Evolutionary conservation across 495 filamentous ascomycete species (phyloP), one percentile per base, ranked within the genome.

Genomic region (Talaromyces stipitatus): DNA sequence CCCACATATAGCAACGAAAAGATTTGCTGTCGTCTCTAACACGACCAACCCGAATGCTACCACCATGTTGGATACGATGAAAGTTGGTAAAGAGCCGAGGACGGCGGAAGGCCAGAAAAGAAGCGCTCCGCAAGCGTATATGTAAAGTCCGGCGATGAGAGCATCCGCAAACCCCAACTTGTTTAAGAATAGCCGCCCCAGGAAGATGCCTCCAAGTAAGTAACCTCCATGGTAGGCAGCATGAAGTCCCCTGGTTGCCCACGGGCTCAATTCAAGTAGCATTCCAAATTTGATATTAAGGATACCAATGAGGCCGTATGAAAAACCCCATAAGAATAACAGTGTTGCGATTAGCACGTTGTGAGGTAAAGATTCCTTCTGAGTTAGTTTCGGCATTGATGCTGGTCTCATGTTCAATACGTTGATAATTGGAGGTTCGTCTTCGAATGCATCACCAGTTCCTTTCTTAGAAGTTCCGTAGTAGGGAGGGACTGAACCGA

Each of bases 1-100:
- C 36, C 86, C 87, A 72, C 86, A 89, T 56, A 68, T 73, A 54
- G 85, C 76, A 60, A 91, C 72, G 71, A 86, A 90, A 32, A 86
- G 84, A 65, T 90, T 85, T 11, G 88, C 88, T 6, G 82, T 79
- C 2, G 87, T 90, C 62, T 91, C 88, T 50, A 91, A 79, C 2
- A 85, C 83, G 3, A 79, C 82, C 0, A 91, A 75, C 6, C 87
- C 87, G 53, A 78, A 76, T 4, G 87, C 86, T 51, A 90, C 82
- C 57, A 90, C 79, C 65, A 90, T 87, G 61, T 85, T 83, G 64
- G 74, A 74, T 22, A 79, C 81, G 66, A 86, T 87, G 68, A 89
- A 90, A 27, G 86, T 87, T 22, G 76, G 81, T 64, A 89, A 89
- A 23, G 81, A 82, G n/a, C 74, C 69, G 28, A 84, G 75, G 16